Evolutionary conservation across 192 early-diverging fungal genomes (phyloP).

Genomic region (Backusella tuberculispora): DNA sequence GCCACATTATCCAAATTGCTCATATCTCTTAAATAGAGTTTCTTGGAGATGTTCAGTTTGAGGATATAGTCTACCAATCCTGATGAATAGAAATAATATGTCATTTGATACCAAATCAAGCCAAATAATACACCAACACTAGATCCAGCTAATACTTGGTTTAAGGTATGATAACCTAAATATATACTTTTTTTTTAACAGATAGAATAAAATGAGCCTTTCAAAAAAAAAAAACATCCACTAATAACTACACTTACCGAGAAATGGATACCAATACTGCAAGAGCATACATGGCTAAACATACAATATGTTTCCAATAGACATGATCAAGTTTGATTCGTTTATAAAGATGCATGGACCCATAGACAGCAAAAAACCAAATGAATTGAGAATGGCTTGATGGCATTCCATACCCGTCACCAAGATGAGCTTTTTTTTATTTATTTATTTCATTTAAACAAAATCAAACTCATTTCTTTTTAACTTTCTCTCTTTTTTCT

Average conservation of each 20-base stretch:
- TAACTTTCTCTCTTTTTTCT: background rate
- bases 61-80: slow-evolving; percentile 51
- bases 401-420: slow-evolving; percentile 85
- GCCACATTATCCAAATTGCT: slow-evolving; percentile 47
- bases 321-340: slow-evolving; percentile 37
- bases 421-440: slow-evolving; percentile 57
- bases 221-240: background rate
- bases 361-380: slow-evolving; percentile 69
- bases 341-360: slow-evolving; percentile 53
- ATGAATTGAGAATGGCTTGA: slow-evolving; percentile 83
- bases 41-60: slow-evolving; percentile 39
- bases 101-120: slow-evolving; percentile 54
- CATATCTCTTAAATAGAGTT: slow-evolving; percentile 55
- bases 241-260: slow-evolving; percentile 21
- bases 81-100: slow-evolving; percentile 39
- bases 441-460: slow-evolving; percentile 7
- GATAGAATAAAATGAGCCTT: background rate
- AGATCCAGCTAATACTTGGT: slow-evolving; percentile 73
- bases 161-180: slow-evolving; percentile 71
- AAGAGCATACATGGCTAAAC: slow-evolving; percentile 22
- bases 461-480: slow-evolving; percentile 3
- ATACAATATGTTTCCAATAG: slow-evolving; percentile 22
- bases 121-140: slow-evolving; percentile 61
- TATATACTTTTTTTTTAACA: slow-evolving; percentile 55
- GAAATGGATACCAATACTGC: slow-evolving; percentile 34